A percentile compares a stretch with the other conserved stretches of the same genome.
Evolutionary conservation across 768 basidiomycete genomes (phyloP).

Genomic region (Pleurotus tuber-regium): DNA sequence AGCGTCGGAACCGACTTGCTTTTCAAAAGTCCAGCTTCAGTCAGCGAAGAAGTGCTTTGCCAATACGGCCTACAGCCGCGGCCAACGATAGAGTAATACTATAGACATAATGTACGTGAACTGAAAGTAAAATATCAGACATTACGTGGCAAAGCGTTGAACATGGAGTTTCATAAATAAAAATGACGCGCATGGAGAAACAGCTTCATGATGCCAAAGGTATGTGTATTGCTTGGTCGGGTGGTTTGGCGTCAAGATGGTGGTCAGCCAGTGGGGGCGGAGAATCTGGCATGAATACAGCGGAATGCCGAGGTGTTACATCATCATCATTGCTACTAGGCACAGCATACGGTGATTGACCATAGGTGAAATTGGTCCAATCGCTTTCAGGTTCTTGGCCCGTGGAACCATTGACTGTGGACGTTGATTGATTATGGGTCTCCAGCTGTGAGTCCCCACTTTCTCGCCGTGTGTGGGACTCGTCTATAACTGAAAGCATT

Average conservation of each 20-base stretch:
- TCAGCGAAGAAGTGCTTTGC: conserved; percentile 46
- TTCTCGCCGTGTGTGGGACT: conserved; percentile 40
- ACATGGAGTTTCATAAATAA: background rate
- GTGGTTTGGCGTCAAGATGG: conserved; percentile 5
- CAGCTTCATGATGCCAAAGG: background rate
- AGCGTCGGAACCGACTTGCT: conserved; percentile 80
- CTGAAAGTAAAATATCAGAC: background rate
- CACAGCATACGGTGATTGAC: conserved; percentile 31
- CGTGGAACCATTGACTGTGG: conserved; percentile 20
- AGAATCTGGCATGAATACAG: conserved; percentile 23
- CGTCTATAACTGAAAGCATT: conserved; percentile 72
- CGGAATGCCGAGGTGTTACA: conserved; percentile 27
- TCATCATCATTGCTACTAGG: conserved; percentile 7
- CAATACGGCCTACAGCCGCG: conserved; percentile 60
- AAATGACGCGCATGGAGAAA: background rate
- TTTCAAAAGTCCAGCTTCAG: conserved; percentile 81
- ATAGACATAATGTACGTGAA: conserved; percentile 20
- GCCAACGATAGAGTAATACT: conserved; percentile 15
- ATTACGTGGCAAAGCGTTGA: conserved; percentile 11
- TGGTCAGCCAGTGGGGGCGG: conserved; percentile 18
- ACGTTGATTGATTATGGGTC: conserved; percentile 20
- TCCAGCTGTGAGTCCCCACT: conserved; percentile 18
- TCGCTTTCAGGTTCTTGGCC: conserved; percentile 26
- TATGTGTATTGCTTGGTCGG: conserved; percentile 1
- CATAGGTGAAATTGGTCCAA: conserved; percentile 40